Evolutionary conservation across 805 yeast genomes (phyloP).

Genomic region (Candida chauliodis): DNA sequence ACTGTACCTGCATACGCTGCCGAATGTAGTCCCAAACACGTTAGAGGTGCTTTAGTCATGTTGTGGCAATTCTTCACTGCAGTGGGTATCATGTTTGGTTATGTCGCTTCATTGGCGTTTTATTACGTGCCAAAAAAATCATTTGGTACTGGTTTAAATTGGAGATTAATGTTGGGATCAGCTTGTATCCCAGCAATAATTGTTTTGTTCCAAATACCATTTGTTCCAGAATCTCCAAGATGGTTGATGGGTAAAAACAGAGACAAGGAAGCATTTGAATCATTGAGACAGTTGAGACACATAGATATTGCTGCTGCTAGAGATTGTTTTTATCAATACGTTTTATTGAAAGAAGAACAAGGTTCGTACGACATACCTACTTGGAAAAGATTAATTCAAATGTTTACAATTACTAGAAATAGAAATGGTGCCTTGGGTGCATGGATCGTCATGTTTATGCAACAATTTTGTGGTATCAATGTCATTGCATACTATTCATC

Average conservation of each 20-base stretch:
- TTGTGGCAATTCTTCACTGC: constrained; percentile 78
- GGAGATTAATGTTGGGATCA: constrained; percentile 65
- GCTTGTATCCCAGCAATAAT: constrained; percentile 56
- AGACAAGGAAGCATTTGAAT: constrained; percentile 46
- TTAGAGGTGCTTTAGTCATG: constrained; percentile 66
- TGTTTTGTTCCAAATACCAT: constrained; percentile 46
- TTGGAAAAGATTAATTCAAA: constrained; percentile 46
- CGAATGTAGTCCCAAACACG: constrained; percentile 54
- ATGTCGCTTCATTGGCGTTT: constrained; percentile 56
- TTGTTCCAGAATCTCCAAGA: constrained; percentile 69
- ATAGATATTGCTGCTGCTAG: constrained; percentile 57
- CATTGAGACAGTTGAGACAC: constrained; percentile 45
- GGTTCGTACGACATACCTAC: constrained; percentile 45
- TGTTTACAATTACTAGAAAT: constrained; percentile 73
- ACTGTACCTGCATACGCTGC: constrained; percentile 68
- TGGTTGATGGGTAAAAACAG: constrained; percentile 58
- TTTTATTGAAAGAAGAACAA: constrained; percentile 63
- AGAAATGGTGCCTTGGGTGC: constrained; percentile 80
- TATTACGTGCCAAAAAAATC: constrained; percentile 48
- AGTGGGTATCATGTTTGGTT: constrained; percentile 67
- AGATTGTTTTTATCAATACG: constrained; percentile 57
- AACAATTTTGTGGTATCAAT: constrained; percentile 87
- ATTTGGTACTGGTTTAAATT: constrained; percentile 46
- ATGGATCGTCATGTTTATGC: constrained; percentile 83
- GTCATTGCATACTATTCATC: constrained; percentile 86